Conservation (phyloP, 2,329 filamentous ascomycete species). For the Aspergillus ruber region DNA sequence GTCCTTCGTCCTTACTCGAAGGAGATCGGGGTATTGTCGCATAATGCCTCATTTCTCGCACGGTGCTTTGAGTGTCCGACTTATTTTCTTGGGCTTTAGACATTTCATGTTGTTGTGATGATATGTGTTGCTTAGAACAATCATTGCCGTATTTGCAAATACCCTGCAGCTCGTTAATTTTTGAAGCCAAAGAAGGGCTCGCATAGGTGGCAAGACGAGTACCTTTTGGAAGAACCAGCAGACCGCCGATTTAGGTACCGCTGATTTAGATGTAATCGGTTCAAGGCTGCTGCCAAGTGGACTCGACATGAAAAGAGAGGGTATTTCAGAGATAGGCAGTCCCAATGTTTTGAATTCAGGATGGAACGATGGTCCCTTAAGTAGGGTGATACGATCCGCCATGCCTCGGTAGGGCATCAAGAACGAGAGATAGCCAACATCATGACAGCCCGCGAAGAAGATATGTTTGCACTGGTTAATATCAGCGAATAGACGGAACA, state of each 20-base stretch:
- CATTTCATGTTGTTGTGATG: constrained; percentile 17
- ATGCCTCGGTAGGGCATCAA: constrained; percentile 48
- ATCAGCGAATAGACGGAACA: constrained; percentile 46
- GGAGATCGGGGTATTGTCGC: constrained; percentile 11
- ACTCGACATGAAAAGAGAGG: constrained; percentile 46
- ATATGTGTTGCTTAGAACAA: constrained; percentile 26
- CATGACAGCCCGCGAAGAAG: constrained; percentile 58
- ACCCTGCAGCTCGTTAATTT: constrained; percentile 17
- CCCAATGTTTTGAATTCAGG: constrained; percentile 48
- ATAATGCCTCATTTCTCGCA: constrained; percentile 17
- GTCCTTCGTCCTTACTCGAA: constrained; percentile 12
- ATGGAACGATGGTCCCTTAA: constrained; percentile 48
- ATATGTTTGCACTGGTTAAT: constrained; percentile 59
- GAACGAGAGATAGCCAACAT: constrained; percentile 52
- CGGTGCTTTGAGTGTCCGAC: constrained; percentile 6
- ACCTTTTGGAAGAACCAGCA: constrained; percentile 32
- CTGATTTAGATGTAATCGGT: constrained; percentile 9
- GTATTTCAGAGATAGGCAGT: constrained; percentile 47
- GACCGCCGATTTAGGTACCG: constrained; percentile 10
- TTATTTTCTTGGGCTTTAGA: constrained; percentile 13
- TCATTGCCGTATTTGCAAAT: constrained; percentile 25
- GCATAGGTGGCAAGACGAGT: not conserved
- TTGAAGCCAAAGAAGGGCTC: too few relatives aligned
- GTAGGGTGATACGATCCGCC: constrained; percentile 49
- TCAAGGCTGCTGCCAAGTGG: constrained; percentile 20